phyloP scores from a whole-genome alignment of 1,284 basidiomycete genomes.

The Phaffia rhodozyma region DNA sequence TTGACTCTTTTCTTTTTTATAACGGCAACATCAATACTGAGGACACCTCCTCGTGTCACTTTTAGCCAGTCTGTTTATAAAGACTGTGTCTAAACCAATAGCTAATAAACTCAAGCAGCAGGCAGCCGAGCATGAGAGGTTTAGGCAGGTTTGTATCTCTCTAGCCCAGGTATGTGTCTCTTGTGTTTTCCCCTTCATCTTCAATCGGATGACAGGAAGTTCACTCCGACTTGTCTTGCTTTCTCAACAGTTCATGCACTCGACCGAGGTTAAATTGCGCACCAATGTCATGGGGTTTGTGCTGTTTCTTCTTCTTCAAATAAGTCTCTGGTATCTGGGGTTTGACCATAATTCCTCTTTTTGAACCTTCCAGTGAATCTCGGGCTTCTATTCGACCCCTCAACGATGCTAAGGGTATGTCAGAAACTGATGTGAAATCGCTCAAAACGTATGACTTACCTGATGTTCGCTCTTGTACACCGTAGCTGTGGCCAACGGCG shows the following conservation, averaged over 20 bases:
- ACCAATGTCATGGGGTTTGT: conserved; percentile 1
- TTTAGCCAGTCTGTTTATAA: conserved; percentile 17
- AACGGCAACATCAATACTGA: not conserved
- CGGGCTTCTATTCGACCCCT: too few relatives aligned
- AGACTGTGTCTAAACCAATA: conserved; percentile 25
- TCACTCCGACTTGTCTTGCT: not conserved
- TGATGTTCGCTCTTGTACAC: not conserved
- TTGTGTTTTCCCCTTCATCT: not conserved
- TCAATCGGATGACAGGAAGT: too few relatives aligned
- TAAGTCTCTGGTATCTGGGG: not conserved
- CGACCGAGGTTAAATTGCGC: conserved; percentile 3
- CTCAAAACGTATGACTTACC: not conserved
- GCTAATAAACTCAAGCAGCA: conserved; percentile 24
- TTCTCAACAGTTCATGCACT: conserved; percentile 10
- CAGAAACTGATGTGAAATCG: too few relatives aligned
- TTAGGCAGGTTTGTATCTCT: conserved; percentile 19
- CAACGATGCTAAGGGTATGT: not conserved
- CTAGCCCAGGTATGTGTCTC: conserved; percentile 16
- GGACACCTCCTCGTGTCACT: not conserved
- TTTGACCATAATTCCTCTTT: not conserved
- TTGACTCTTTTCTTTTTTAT: not conserved
- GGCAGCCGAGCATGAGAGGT: conserved; percentile 22
- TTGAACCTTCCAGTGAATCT: not conserved
- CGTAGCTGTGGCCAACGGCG: conserved; percentile 13
- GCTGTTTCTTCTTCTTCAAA: not conserved